A percentile compares a stretch with the other conserved stretches of the same genome.
Conservation (phyloP, 768 basidiomycete genomes). For the Amanita jacksonii region DNA sequence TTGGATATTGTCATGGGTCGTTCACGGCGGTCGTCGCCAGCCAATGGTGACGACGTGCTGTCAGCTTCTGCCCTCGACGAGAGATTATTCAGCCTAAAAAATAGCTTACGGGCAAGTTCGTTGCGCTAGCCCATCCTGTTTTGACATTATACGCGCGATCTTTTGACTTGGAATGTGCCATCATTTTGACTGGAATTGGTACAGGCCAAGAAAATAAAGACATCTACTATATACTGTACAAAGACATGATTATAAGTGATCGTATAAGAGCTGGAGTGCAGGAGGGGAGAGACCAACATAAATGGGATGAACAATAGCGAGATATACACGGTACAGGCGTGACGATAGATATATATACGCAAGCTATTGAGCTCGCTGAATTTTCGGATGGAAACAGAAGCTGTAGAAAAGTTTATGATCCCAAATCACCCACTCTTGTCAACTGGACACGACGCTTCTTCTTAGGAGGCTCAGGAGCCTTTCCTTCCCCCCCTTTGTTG, state of each 20-base stretch:
- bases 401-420: background rate
- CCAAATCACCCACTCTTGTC: conserved; percentile 9
- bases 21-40: conserved; percentile 3
- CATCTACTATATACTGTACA: conserved; percentile 7
- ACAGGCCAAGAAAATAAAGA: no score
- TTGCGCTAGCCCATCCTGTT: conserved; percentile 10
- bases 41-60: conserved; percentile 7
- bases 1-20: conserved; percentile 50
- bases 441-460: conserved; percentile 9
- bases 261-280: background rate
- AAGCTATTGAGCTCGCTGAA: background rate
- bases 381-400: background rate
- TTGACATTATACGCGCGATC: no score
- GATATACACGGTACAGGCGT: background rate
- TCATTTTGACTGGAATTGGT: no score
- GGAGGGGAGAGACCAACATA: background rate
- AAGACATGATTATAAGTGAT: background rate
- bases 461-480: conserved; percentile 8
- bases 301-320: background rate
- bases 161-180: no score
- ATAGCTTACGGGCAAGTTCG: conserved; percentile 24
- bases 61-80: conserved; percentile 13
- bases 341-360: conserved; percentile 7
- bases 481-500: conserved; percentile 1
- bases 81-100: conserved; percentile 25